Conservation (phyloP, 192 early-diverging fungal genomes). For the Coemansia sp. region DNA sequence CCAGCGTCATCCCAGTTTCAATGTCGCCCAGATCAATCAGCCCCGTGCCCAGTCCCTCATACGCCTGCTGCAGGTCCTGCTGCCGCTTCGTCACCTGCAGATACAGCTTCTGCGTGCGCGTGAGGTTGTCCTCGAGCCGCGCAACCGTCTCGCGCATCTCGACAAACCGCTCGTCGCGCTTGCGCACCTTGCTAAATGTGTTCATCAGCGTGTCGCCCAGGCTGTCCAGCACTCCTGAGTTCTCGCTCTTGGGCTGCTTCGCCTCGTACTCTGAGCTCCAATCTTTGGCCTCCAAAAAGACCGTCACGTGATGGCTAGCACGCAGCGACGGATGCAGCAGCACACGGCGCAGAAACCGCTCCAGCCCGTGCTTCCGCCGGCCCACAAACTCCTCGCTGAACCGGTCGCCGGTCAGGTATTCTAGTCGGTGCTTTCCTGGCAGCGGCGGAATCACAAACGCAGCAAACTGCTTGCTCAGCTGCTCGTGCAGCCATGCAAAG, state of each 20-base stretch:
- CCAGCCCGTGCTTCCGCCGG: slow-evolving; percentile 70
- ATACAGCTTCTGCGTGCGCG: slow-evolving; percentile 82
- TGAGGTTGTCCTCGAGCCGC: slow-evolving; percentile 85
- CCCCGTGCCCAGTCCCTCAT: slow-evolving; percentile 76
- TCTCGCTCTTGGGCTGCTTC: slow-evolving; percentile 55
- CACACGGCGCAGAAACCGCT: slow-evolving; percentile 82
- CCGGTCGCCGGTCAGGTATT: slow-evolving; percentile 93
- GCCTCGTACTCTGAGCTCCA: slow-evolving; percentile 62
- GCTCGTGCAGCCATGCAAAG: slow-evolving; percentile 85
- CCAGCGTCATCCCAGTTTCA: slow-evolving; percentile 81
- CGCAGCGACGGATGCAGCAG: slow-evolving; percentile 80
- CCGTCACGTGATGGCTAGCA: slow-evolving; percentile 62
- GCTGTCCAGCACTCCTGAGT: slow-evolving; percentile 69
- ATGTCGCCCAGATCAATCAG: slow-evolving; percentile 74
- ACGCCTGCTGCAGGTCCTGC: slow-evolving; percentile 75
- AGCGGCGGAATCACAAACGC: slow-evolving; percentile 85
- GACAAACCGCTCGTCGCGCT: slow-evolving; percentile 83
- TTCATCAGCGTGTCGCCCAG: slow-evolving; percentile 85
- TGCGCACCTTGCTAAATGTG: slow-evolving; percentile 86
- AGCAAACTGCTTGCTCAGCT: slow-evolving; percentile 71
- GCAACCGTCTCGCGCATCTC: slow-evolving; percentile 78
- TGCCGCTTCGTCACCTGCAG: slow-evolving; percentile 73
- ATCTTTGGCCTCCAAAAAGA: slow-evolving; percentile 85
- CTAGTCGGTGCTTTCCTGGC: slow-evolving; percentile 89
- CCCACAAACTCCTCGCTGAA: slow-evolving; percentile 92